Percentiles rank a stretch among this genome's conserved stretches.
Conservation (phyloP, 495 filamentous ascomycete species). For the Clohesyomyces aquaticus region DNA sequence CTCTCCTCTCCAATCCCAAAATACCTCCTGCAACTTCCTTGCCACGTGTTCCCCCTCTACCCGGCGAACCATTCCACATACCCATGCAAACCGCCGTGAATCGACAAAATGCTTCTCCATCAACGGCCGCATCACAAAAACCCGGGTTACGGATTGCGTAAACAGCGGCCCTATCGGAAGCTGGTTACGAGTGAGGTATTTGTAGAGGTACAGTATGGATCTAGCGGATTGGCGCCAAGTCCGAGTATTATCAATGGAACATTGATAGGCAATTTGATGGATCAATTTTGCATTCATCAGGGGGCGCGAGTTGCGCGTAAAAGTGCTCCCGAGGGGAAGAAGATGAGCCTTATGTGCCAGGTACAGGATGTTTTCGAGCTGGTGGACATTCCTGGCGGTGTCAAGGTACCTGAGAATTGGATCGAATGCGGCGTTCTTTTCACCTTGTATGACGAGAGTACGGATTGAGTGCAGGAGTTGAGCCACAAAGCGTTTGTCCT, state of each 20-base stretch:
- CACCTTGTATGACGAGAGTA: not conserved
- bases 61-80: slow-evolving; percentile 15
- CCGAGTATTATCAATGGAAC: slow-evolving; percentile 22
- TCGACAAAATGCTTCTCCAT: slow-evolving; percentile 23
- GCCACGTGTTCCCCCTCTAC: slow-evolving; percentile 32
- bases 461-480: not conserved
- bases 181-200: slow-evolving; percentile 11
- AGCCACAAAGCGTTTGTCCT: not conserved
- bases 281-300: slow-evolving; percentile 11
- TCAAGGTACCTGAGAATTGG: not conserved
- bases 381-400: slow-evolving; percentile 2
- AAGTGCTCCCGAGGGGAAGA: slow-evolving; percentile 12
- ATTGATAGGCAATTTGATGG: slow-evolving; percentile 35
- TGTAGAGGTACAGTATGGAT: slow-evolving; percentile 23
- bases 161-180: slow-evolving; percentile 30
- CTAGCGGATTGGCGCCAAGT: slow-evolving; percentile 1
- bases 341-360: slow-evolving; percentile 8
- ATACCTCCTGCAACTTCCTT: slow-evolving; percentile 13
- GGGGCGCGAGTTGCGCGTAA: not conserved
- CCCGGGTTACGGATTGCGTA: slow-evolving; percentile 25
- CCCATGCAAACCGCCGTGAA: slow-evolving; percentile 11
- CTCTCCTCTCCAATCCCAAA: slow-evolving; percentile 31
- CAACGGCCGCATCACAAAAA: slow-evolving; percentile 23
- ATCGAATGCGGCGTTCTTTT: not conserved
- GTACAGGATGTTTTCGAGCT: slow-evolving; percentile 22